Percentiles rank a stretch among this genome's conserved stretches.
Evolutionary conservation across 352 stramenopile species (phyloP).

Genomic region (Pythium aphanidermatum): DNA sequence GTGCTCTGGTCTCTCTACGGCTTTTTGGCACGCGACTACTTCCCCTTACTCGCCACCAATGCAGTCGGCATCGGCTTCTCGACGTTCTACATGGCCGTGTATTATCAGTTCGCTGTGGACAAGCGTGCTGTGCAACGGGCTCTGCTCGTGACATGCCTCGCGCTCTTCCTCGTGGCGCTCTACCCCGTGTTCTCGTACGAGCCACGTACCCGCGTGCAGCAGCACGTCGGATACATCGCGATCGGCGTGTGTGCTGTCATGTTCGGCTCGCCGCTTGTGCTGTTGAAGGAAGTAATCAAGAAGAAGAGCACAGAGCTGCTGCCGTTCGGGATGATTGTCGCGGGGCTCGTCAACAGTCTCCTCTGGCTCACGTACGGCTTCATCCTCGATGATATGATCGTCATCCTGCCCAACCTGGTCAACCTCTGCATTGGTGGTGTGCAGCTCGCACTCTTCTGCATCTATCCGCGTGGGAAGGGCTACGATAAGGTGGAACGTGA

Average conservation of each 20-base stretch:
- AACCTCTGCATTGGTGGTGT: slow-evolving; percentile 51
- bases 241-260: slow-evolving; percentile 55
- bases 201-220: slow-evolving; percentile 20
- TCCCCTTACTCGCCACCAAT: slow-evolving; percentile 38
- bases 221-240: slow-evolving; percentile 44
- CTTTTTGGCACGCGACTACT: slow-evolving; percentile 24
- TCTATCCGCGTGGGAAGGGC: slow-evolving; percentile 12
- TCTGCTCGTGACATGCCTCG: neutral
- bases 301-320: slow-evolving; percentile 29
- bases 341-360: slow-evolving; percentile 27
- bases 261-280: slow-evolving; percentile 43
- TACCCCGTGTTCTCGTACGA: slow-evolving; percentile 28
- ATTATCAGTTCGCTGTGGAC: slow-evolving; percentile 42
- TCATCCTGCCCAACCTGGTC: slow-evolving; percentile 52
- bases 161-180: slow-evolving; percentile 29
- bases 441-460: slow-evolving; percentile 44
- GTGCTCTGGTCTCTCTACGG: slow-evolving; percentile 36
- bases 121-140: slow-evolving; percentile 17
- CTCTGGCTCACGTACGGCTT: slow-evolving; percentile 48
- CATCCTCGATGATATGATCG: slow-evolving; percentile 40
- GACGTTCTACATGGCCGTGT: slow-evolving; percentile 41
- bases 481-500: slow-evolving; percentile 14
- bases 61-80: slow-evolving; percentile 31
- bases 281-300: slow-evolving; percentile 35
- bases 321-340: slow-evolving; percentile 41